phyloP scores from a whole-genome alignment of 1,284 basidiomycete genomes.

The Pseudozyma tsukubaensis region DNA sequence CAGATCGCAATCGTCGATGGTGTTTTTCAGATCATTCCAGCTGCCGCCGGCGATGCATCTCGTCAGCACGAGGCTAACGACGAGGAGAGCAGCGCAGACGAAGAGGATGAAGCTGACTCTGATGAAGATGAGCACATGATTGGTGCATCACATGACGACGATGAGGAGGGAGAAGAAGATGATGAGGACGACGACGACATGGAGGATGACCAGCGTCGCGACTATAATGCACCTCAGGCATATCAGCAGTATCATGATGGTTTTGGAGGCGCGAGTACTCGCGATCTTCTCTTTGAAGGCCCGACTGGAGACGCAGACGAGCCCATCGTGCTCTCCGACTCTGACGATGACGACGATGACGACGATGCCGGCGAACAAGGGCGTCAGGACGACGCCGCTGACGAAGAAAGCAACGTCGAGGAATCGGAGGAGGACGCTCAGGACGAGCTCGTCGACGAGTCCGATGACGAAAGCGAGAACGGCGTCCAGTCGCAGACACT shows the following conservation, averaged over 20 bases:
- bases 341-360: constrained; percentile 12
- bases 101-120: background rate
- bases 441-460: constrained; percentile 11
- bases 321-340: constrained; percentile 49
- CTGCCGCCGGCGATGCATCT: background rate
- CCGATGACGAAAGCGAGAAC: constrained; percentile 1
- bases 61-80: background rate
- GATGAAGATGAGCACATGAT: constrained; percentile 9
- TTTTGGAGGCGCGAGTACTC: constrained; percentile 13
- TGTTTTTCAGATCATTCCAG: constrained; percentile 30
- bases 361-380: background rate
- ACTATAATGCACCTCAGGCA: background rate
- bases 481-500: background rate
- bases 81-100: constrained; percentile 4
- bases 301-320: constrained; percentile 40
- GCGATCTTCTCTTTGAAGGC: constrained; percentile 29
- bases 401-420: background rate
- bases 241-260: constrained; percentile 13
- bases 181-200: constrained; percentile 9
- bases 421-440: constrained; percentile 3
- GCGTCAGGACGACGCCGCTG: constrained; percentile 7
- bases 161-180: constrained; percentile 9
- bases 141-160: constrained; percentile 1
- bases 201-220: constrained; percentile 8
- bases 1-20: constrained; percentile 42